Evolutionary conservation across 768 basidiomycete species (phyloP), one percentile per base, ranked within the genome.

Genomic region (Termitomyces sp.): DNA sequence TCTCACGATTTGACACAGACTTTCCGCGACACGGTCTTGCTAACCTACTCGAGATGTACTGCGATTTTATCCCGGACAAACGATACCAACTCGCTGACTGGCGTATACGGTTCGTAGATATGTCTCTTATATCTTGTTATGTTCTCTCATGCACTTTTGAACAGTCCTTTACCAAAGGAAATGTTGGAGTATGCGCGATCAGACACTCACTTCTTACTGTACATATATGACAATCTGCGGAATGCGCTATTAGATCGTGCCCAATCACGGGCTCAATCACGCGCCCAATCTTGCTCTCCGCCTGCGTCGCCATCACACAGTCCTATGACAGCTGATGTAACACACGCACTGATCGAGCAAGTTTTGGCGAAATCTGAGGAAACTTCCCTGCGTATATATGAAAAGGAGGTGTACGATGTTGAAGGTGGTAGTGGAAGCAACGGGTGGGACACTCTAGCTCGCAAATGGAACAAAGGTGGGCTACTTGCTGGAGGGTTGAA

Each of bases 41-140:
- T 0, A 81, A 85, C 44, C 78, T 98, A 13, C 80, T 98, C 8
- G 85, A 88, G 63, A 87, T 88, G 77, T 98, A 92, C 66, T 95
- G 92, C 66, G 86, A 93, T 65, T 94, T 94, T 64, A 79, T 80
- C 7, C 85, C 96, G 0, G 96, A 98, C 75, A 99, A 99, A 73
- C 84, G 92, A 32, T 98, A 96, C 67, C 97, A 98, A 66, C 78
- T 96, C 6, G 97, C 96, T 10, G 97, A 99, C 70, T 99, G 97
- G 97, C 85, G 97, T 26, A 92, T 98, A 63, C 82, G 94, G 85
- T 88, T 43, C 30, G 79, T 63, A 10, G 22, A 20, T 33, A 26
- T 54, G 59, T 52, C 14, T 11, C 53, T 30, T 22, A 40, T 33
- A 9, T 14, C 10, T 36, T 24, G 13, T 26, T 14, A 44, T 18